Evolutionary conservation across 768 basidiomycete genomes (phyloP).

Genomic region (Boletus bicolor): DNA sequence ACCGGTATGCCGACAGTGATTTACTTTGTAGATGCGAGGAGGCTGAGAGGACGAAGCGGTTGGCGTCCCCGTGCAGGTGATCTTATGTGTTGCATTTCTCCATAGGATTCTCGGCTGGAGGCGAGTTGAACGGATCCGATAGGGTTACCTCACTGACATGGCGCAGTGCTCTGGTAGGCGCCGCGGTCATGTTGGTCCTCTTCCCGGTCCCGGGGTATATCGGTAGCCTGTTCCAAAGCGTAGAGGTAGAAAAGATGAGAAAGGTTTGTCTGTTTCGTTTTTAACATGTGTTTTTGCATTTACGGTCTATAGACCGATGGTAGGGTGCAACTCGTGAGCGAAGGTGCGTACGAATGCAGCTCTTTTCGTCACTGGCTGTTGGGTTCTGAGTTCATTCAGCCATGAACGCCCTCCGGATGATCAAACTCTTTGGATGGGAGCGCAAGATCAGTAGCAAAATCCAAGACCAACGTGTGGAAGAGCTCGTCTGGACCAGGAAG

Average conservation of each 20-base stretch:
- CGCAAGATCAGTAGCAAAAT: slow-evolving; percentile 52
- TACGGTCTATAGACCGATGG: slow-evolving; percentile 14
- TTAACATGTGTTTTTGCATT: slow-evolving; percentile 34
- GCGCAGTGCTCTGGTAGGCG: slow-evolving; percentile 56
- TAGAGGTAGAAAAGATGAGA: slow-evolving; percentile 51
- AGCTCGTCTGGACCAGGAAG: slow-evolving; percentile 53
- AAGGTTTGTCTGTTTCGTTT: slow-evolving; percentile 22
- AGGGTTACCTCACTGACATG: slow-evolving; percentile 36
- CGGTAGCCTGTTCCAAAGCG: slow-evolving; percentile 42
- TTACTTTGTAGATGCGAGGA: slow-evolving; percentile 21
- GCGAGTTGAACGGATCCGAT: neutral
- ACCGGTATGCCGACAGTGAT: neutral
- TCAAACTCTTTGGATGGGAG: slow-evolving; percentile 72
- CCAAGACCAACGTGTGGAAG: slow-evolving; percentile 54
- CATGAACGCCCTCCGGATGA: slow-evolving; percentile 57
- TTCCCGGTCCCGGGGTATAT: slow-evolving; percentile 59
- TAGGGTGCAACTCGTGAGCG: slow-evolving; percentile 57
- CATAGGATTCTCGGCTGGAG: slow-evolving; percentile 9
- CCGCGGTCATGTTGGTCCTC: slow-evolving; percentile 47
- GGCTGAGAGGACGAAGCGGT: slow-evolving; percentile 26
- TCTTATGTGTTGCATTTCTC: slow-evolving; percentile 5
- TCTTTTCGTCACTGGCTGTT: neutral
- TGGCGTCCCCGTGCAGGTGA: slow-evolving; percentile 1
- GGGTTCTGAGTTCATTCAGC: slow-evolving; percentile 29
- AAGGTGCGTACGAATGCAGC: slow-evolving; percentile 39